Evolutionary conservation across 2,329 filamentous ascomycete genomes (phyloP), one percentile per base, ranked within the genome.

Genomic region (Sarocladium kiliense): DNA sequence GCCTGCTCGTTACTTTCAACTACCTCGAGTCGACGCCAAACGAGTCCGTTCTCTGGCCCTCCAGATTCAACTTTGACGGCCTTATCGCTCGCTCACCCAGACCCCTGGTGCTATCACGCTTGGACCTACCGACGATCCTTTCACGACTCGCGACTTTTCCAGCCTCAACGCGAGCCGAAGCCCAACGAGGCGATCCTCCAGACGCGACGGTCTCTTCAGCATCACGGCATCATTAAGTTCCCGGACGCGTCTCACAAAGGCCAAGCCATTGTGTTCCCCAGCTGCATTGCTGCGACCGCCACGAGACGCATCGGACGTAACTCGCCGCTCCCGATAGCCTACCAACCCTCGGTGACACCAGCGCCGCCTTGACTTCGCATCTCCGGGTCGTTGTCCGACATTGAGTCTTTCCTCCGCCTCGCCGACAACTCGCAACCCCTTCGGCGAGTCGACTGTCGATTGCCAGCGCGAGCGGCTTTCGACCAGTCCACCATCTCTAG

Each of bases 91-190:
- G 18, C 19, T 44, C 9, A 18, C n/a, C 41, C 41, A 23, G 5
- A 27, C 21, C 44, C 44, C 44, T 27, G 44, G 44, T 30, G 25
- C 25, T 47, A 3, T 19, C 47, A 23, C 47, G 47, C 47, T 51
- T 47, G 44, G 44, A 47, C 44, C 47, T 9, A 51, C 47, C 30
- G 47, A 51, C 47, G 47, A 51, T 51, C 47, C 30, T 36, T 51
- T 18, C 18, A 34, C 47, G 47, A 51, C n/a, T 27, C n/a, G 25
- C 47, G 27, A 51, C 14, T 51, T 51, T 36, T 51, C 47, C 26
- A 23, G 27, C 27, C 23, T 49, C 25, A 23, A 49, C 25, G 44
- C 44, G 21, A 49, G 44, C 27, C 21, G 10, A 11, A 6, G 16
- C 10, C 25, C 25, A n/a, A 27, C 44, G 3, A 49, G 39, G 9